Evolutionary conservation across 345 rosid genomes (phyloP).

Genomic region (Brassica nigra): DNA sequence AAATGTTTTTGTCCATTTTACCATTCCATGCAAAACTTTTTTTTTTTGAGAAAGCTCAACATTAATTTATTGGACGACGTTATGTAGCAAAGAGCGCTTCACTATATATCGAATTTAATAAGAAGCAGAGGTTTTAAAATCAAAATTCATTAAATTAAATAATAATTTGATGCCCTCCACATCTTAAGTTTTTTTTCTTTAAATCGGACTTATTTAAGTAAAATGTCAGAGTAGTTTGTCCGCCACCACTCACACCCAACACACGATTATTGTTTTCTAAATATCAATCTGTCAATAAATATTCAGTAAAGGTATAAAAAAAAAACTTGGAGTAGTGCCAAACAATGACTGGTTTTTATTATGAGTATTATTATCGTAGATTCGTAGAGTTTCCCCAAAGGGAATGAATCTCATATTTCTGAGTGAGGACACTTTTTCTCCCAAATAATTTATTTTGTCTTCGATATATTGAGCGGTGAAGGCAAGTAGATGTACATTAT

Average conservation of each 20-base stretch:
- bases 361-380: slow-evolving; percentile 29
- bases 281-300: slow-evolving; percentile 13
- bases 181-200: neutral
- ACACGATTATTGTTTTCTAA: slow-evolving; percentile 12
- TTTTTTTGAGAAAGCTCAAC: neutral
- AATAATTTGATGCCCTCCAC: neutral
- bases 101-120: slow-evolving; percentile 11
- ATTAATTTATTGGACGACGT: slow-evolving; percentile 6
- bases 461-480: neutral
- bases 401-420: slow-evolving; percentile 38
- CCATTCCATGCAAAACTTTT: neutral
- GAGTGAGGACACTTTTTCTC: slow-evolving; percentile 27
- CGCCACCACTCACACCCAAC: slow-evolving; percentile 43
- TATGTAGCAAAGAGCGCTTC: slow-evolving; percentile 16
- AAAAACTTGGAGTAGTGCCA: slow-evolving; percentile 33
- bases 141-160: neutral
- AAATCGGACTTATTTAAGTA: slow-evolving; percentile 13
- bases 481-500: slow-evolving; percentile 20
- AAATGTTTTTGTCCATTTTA: neutral
- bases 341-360: slow-evolving; percentile 39
- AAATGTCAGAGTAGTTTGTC: slow-evolving; percentile 43
- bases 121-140: neutral
- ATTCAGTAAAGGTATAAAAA: slow-evolving; percentile 23
- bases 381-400: slow-evolving; percentile 33
- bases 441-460: slow-evolving; percentile 1